Evolutionary conservation across 2,329 filamentous ascomycete genomes (phyloP).

Genomic region (Neospermospora avenae): DNA sequence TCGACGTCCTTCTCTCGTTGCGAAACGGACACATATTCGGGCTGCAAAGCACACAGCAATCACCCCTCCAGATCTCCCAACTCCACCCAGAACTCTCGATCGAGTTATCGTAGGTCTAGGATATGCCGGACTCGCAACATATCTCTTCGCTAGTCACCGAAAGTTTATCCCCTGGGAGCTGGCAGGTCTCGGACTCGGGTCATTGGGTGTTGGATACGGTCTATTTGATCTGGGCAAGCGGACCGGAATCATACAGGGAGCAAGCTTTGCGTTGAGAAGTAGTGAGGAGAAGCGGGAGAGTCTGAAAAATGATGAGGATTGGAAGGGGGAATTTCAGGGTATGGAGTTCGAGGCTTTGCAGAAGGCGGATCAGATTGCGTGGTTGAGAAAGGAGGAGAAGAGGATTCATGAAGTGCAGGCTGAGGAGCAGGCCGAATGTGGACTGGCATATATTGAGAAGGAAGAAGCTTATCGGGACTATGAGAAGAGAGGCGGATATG

Average conservation of each 20-base stretch:
- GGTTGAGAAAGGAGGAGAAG: constrained; percentile 34
- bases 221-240: constrained; percentile 17
- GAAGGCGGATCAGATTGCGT: constrained; percentile 15
- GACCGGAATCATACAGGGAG: constrained; percentile 14
- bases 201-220: constrained; percentile 9
- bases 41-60: constrained; percentile 11
- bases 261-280: constrained; percentile 8
- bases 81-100: constrained; percentile 10
- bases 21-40: constrained; percentile 16
- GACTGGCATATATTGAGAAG: constrained; percentile 20
- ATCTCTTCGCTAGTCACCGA: constrained; percentile 4
- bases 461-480: constrained; percentile 20
- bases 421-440: constrained; percentile 15
- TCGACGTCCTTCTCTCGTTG: constrained; percentile 13
- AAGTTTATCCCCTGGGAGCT: constrained; percentile 12
- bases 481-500: constrained; percentile 20
- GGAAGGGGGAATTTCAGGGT: constrained; percentile 32
- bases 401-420: constrained; percentile 34
- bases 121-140: constrained; percentile 13
- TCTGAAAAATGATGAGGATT: constrained; percentile 25
- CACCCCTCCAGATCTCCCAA: background rate
- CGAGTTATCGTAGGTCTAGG: constrained; percentile 10
- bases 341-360: constrained; percentile 14
- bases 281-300: constrained; percentile 14
- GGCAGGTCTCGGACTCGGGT: constrained; percentile 7